A percentile compares a stretch with the other conserved stretches of the same genome.
These are phyloP conservation scores for Lagenidium sp. DNA, from an alignment of 352 stramenopile genomes.

Conservation along the genomic window DNA sequence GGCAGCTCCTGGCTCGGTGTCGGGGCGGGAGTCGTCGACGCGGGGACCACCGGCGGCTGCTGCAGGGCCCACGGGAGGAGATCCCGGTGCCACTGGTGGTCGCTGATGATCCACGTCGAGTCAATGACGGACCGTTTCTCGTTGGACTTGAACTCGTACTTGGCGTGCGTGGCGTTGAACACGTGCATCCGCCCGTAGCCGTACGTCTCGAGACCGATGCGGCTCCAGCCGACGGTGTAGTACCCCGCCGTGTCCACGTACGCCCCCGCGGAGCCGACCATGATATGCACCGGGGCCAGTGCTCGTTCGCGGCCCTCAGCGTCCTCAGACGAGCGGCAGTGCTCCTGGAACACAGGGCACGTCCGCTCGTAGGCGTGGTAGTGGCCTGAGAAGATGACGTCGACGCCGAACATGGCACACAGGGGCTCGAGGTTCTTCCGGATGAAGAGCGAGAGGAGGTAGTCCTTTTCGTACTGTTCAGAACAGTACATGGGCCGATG, in stretches of 20 bases:
- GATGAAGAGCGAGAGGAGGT: slow-evolving; percentile 1
- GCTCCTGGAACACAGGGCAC: slow-evolving; percentile 5
- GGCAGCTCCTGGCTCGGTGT: too few relatives aligned
- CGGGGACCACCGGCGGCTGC: too few relatives aligned
- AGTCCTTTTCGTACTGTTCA: background rate
- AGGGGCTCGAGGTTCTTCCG: slow-evolving; percentile 4
- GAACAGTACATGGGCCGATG: slow-evolving; percentile 18
- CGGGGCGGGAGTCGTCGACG: too few relatives aligned
- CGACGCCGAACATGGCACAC: slow-evolving; percentile 5
- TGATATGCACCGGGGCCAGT: slow-evolving; percentile 5
- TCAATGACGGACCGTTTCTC: slow-evolving; percentile 1
- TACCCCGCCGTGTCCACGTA: background rate
- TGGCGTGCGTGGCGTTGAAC: slow-evolving; percentile 3
- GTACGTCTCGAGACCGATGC: background rate
- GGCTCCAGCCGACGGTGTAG: slow-evolving; percentile 1
- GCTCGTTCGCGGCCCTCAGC: background rate
- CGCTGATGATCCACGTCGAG: slow-evolving; percentile 4
- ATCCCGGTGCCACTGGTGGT: slow-evolving; percentile 5
- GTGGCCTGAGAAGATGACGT: slow-evolving; percentile 11
- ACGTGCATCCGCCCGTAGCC: slow-evolving; percentile 10
- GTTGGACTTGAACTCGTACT: slow-evolving; percentile 1
- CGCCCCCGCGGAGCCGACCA: slow-evolving; percentile 9
- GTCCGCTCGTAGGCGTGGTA: slow-evolving; percentile 13
- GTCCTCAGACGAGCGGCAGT: background rate
- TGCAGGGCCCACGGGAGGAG: too few relatives aligned